Evolutionary conservation across 805 yeast genomes (phyloP), one percentile per base, ranked within the genome.

Genomic region (Wickerhamiella dianesei): DNA sequence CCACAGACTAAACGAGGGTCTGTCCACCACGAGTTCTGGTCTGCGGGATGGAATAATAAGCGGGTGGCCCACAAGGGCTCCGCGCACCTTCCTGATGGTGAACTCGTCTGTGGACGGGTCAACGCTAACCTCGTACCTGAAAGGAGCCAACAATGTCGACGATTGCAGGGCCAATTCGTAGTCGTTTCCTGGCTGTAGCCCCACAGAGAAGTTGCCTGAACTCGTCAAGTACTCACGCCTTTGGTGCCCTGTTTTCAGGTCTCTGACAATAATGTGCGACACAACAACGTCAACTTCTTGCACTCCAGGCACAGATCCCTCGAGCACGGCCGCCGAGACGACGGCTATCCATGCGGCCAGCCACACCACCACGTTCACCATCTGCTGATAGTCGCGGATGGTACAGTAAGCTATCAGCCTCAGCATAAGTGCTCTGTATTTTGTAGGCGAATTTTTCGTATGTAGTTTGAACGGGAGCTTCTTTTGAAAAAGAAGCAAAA

Each of bases 21-120:
- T 48, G 5, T 51, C 50, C n/a, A 55, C 46, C 2, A 63, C 52
- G 1, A 55, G 44, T 21, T 45, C 45, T 8, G 42, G 19, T 13
- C 53, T 51, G 13, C 17, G 39, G 19, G n/a, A 40, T 3, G 43
- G 59, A 2, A 65, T 41, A 17, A 48, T 55, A 21, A 66, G 48
- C 2, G 70, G 70, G 44, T 55, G 58, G 3, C 52, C 49, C 9
- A 56, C 61, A 6, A 56, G 20, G 2, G 65, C 61, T 2, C 69
- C 67, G 9, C 48, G 47, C 12, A 59, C 50, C 46, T 53, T 44
- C 43, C 53, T 55, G 29, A 62, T 60, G 22, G 43, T 50, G 29
- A 61, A 48, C 3, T 50, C 66, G 9, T 46, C 56, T 6, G 32
- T 25, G 9, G 12, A 6, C 32, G 6, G 9, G 3, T 53, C 49